Evolutionary conservation across 108 stramenopile species (phyloP), one percentile per base, ranked within the genome.

Genomic region (Nitzschia sp.): DNA sequence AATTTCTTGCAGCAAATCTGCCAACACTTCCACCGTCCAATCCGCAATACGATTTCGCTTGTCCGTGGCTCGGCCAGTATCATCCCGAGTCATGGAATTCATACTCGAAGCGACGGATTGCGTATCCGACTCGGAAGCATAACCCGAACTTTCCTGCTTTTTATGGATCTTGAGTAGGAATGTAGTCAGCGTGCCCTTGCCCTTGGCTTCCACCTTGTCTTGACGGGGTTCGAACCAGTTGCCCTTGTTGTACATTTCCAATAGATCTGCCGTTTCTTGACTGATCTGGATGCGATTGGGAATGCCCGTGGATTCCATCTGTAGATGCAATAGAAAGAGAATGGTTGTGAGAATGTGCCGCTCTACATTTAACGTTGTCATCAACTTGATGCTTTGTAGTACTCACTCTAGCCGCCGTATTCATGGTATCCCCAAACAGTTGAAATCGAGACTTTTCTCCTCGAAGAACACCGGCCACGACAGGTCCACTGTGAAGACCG

Each of bases 121-220:
- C 8, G 49, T 19, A 51, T 51, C 49, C 19, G 49, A 51, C 21
- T 51, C 49, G 49, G 49, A n/a, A n/a, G 49, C 49, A 23, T 51
- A 8, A 21, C 56, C 56, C 5, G 26, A 25, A 29, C 27, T 13
- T 24, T 9, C 13, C 5, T 28, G 11, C 5, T 29, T 13, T 8
- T 19, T 4, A 51, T 51, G 49, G 5, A 51, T 29, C 31, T 58
- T 58, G 28, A 58, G 31, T 29, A 58, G 31, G 28, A 18, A 65
- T 15, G 64, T 65, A 9, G 47, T 15, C 11, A 77, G 5, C 28
- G 4, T 15, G 17, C 76, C 76, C 30, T 77, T 77, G 8, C 76
- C 76, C 42, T 77, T 77, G 21, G 70, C 76, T 24, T 32, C 69
- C 3, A 77, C 63, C 32, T 54, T 27, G 21, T 66, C 76, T 11